Conservation (phyloP, 2,329 filamentous ascomycete species). For the Stemphylium lycopersici region DNA sequence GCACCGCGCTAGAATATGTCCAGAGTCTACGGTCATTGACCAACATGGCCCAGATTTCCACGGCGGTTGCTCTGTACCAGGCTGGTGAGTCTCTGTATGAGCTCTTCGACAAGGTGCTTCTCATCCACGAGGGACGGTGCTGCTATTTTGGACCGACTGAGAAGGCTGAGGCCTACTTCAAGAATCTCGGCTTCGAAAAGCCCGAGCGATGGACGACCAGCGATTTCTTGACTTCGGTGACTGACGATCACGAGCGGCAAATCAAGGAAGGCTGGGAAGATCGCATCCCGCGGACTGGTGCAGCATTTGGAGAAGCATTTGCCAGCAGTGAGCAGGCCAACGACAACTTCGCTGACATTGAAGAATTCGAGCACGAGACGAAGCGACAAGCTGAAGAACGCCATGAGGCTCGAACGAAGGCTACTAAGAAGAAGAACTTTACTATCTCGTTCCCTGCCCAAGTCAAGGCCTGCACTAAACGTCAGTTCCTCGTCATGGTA, state of each 20-base stretch:
- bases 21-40: constrained; percentile 69
- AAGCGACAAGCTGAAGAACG: constrained; percentile 40
- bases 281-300: constrained; percentile 60
- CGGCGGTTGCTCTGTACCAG: constrained; percentile 74
- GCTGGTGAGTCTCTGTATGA: constrained; percentile 55
- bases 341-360: constrained; percentile 49
- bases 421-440: constrained; percentile 51
- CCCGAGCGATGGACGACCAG: constrained; percentile 71
- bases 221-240: constrained; percentile 76
- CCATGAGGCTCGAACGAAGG: constrained; percentile 39
- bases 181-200: constrained; percentile 70
- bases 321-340: constrained; percentile 45
- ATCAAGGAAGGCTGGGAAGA: constrained; percentile 63
- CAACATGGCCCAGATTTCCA: constrained; percentile 67
- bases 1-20: constrained; percentile 75
- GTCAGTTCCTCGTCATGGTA: constrained; percentile 58
- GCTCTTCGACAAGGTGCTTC: constrained; percentile 49
- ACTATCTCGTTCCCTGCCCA: constrained; percentile 49
- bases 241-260: constrained; percentile 64
- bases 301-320: constrained; percentile 60
- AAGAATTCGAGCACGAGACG: constrained; percentile 48
- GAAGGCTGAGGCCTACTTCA: constrained; percentile 68
- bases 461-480: constrained; percentile 48
- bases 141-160: constrained; percentile 68
- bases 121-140: constrained; percentile 51